phyloP scores from a whole-genome alignment of 768 basidiomycete species.

The Dictyophora rubrovolvata region DNA sequence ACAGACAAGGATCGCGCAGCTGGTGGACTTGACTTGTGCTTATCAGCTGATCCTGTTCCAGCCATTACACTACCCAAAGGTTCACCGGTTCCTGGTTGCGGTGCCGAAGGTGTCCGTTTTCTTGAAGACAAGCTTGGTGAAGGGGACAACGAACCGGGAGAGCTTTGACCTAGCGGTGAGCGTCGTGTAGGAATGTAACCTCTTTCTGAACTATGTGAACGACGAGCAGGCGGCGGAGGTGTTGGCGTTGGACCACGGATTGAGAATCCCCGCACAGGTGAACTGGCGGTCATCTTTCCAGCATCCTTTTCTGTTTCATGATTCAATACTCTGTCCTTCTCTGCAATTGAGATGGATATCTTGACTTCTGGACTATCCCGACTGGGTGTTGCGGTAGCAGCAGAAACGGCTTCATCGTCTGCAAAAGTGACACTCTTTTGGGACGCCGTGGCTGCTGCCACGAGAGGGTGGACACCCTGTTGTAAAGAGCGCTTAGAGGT shows the following conservation, averaged over 20 bases:
- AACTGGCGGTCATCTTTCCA: neutral
- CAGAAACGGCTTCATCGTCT: slow-evolving; percentile 18
- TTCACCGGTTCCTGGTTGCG: neutral
- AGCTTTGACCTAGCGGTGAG: neutral
- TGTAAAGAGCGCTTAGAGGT: neutral
- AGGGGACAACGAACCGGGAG: neutral
- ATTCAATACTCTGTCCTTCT: neutral
- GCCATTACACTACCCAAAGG: neutral
- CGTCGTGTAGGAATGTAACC: neutral
- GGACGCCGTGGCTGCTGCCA: neutral
- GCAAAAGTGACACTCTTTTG: slow-evolving; percentile 62
- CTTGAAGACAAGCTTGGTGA: neutral
- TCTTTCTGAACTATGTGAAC: neutral
- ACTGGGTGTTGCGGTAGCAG: neutral
- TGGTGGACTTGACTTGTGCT: neutral
- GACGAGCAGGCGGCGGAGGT: neutral
- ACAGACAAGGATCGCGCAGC: neutral
- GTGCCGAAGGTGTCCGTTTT: neutral
- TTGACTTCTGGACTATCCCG: neutral
- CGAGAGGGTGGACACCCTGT: neutral
- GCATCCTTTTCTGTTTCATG: neutral
- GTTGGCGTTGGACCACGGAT: neutral
- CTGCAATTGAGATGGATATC: neutral
- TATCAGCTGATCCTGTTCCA: neutral
- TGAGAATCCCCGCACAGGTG: neutral